phyloP scores from a whole-genome alignment of 1,284 basidiomycete species.

The Phellinidium pouzarii region DNA sequence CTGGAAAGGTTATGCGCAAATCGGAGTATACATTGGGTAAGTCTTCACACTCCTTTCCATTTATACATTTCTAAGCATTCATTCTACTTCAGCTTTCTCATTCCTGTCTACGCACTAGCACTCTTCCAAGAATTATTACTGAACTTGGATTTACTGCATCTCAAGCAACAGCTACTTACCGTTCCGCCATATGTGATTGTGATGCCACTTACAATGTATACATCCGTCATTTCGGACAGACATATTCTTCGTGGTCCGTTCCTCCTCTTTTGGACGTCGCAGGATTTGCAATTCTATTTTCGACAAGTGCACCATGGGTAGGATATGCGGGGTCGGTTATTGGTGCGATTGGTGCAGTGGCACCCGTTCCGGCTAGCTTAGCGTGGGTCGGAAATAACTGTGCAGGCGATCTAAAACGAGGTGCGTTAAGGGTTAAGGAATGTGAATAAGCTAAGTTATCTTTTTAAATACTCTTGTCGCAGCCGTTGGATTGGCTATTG shows the following conservation, averaged over 20 bases:
- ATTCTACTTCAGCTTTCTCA: constrained; percentile 32
- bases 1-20: constrained; percentile 39
- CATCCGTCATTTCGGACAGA: constrained; percentile 4
- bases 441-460: no score
- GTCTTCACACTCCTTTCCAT: constrained; percentile 9
- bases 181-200: constrained; percentile 39
- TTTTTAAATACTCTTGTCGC: no score
- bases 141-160: constrained; percentile 50
- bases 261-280: constrained; percentile 7
- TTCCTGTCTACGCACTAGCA: constrained; percentile 51
- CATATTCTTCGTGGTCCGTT: background rate
- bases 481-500: background rate
- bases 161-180: constrained; percentile 50
- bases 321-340: constrained; percentile 48
- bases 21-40: constrained; percentile 40
- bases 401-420: constrained; percentile 48
- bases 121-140: constrained; percentile 49
- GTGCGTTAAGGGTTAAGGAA: constrained; percentile 45
- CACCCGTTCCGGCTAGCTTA: constrained; percentile 44
- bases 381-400: constrained; percentile 52
- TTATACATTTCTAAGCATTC: background rate
- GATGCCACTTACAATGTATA: constrained; percentile 11
- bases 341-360: constrained; percentile 48
- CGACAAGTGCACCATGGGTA: constrained; percentile 2
- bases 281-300: constrained; percentile 8